These are phyloP conservation scores for Cytidiella melzeri DNA, from an alignment of 768 basidiomycete species.

Conservation along the genomic window DNA sequence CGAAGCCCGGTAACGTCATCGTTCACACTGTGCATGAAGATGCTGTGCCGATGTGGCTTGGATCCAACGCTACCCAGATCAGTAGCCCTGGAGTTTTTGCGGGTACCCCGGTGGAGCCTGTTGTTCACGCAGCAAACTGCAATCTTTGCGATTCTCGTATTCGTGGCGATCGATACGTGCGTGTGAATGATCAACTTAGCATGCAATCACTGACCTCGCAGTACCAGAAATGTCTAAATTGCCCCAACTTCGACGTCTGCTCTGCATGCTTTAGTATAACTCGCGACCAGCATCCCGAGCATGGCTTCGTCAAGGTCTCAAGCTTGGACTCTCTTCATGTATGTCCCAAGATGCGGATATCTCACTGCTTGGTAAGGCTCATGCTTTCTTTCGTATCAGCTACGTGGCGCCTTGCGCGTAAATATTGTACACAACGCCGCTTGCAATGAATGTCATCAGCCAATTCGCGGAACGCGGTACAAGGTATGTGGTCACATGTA, in stretches of 20 bases:
- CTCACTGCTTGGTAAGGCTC: no score
- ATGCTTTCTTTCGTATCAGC: conserved; percentile 16
- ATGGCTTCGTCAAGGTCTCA: conserved; percentile 62
- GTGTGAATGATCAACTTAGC: no score
- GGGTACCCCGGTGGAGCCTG: conserved; percentile 17
- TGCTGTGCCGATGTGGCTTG: conserved; percentile 14
- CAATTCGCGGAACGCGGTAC: conserved; percentile 60
- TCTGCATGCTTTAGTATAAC: conserved; percentile 66
- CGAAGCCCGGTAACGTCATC: conserved; percentile 55
- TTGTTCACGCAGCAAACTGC: conserved; percentile 63
- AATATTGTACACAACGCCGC: conserved; percentile 43
- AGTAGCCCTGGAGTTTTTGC: no score
- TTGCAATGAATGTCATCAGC: conserved; percentile 55
- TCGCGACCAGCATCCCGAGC: conserved; percentile 66
- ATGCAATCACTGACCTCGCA: no score
- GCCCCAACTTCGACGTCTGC: conserved; percentile 86
- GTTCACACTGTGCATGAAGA: conserved; percentile 55
- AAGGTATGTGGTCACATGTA: conserved; percentile 41
- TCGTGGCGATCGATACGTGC: conserved; percentile 65
- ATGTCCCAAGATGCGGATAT: no score
- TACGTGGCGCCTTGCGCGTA: conserved; percentile 21
- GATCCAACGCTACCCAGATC: conserved; percentile 21
- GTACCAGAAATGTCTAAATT: conserved; percentile 73
- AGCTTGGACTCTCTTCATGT: conserved; percentile 54
- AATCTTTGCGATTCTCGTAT: conserved; percentile 74